Percentiles rank a stretch among this genome's conserved stretches.
Evolutionary conservation across 2,329 filamentous ascomycete species (phyloP).

Genomic region (Arthrocladium fulminans): DNA sequence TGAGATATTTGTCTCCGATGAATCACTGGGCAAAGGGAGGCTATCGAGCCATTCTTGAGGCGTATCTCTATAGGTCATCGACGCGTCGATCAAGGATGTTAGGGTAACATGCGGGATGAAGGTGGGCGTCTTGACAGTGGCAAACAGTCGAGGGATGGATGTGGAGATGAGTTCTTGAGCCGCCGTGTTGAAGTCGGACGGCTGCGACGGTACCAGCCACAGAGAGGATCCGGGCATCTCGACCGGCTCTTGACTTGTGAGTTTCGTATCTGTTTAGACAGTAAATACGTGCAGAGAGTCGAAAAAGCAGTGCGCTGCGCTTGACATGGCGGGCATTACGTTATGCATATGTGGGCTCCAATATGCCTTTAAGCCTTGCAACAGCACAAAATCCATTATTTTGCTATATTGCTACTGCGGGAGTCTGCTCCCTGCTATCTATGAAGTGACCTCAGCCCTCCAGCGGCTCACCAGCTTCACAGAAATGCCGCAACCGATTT

Average conservation of each 20-base stretch:
- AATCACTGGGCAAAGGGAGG: constrained; percentile 6
- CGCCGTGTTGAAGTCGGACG: background rate
- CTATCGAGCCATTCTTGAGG: constrained; percentile 15
- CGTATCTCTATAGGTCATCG: constrained; percentile 8
- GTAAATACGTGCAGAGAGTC: background rate
- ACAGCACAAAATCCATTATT: too few species aligned
- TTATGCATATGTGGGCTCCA: too few species aligned
- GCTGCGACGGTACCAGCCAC: background rate
- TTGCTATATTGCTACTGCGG: too few species aligned
- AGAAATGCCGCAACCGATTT: too few species aligned
- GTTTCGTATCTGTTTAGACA: background rate
- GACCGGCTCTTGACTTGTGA: background rate
- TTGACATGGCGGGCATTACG: too few species aligned
- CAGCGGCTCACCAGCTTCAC: too few species aligned
- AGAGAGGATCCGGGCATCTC: background rate
- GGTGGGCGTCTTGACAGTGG: background rate
- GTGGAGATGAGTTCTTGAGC: background rate
- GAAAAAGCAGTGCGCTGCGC: too few species aligned
- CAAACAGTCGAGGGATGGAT: background rate
- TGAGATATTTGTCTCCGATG: background rate
- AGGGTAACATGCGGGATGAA: constrained; percentile 13
- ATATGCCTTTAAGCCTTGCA: too few species aligned
- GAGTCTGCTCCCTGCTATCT: too few species aligned
- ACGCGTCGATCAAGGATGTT: constrained; percentile 13
- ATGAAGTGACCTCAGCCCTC: too few species aligned